Percentiles rank a stretch among this genome's conserved stretches.
phyloP scores from a whole-genome alignment of 352 stramenopile genomes.

The Pythium insidiosum region DNA sequence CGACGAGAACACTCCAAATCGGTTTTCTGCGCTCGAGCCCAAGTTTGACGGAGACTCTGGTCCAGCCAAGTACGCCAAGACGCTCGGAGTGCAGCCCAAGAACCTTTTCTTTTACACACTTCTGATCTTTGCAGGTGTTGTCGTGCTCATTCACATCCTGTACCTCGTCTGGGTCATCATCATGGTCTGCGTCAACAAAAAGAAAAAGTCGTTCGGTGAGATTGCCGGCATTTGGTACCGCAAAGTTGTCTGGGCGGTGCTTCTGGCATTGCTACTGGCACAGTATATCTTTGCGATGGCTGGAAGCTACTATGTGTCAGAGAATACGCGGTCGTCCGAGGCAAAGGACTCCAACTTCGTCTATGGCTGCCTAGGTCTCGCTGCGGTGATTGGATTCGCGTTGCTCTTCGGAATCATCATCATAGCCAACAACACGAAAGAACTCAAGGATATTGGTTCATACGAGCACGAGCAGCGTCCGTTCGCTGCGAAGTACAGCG shows the following conservation, averaged over 20 bases:
- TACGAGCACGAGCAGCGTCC: conserved; percentile 67
- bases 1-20: too few species aligned
- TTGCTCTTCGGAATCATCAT: conserved; percentile 64
- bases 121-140: conserved; percentile 41
- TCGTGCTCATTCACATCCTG: conserved; percentile 50
- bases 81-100: conserved; percentile 52
- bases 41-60: conserved; percentile 39
- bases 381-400: conserved; percentile 36
- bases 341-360: conserved; percentile 26
- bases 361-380: conserved; percentile 36
- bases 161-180: conserved; percentile 56
- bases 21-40: conserved; percentile 12
- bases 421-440: conserved; percentile 48
- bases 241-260: conserved; percentile 68
- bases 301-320: conserved; percentile 65
- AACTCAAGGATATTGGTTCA: conserved; percentile 70
- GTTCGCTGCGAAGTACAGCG: conserved; percentile 78
- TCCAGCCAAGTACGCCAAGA: conserved; percentile 54
- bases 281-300: conserved; percentile 87
- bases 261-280: conserved; percentile 65
- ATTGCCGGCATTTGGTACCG: conserved; percentile 62
- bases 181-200: conserved; percentile 31
- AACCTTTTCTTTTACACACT: conserved; percentile 82
- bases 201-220: conserved; percentile 52
- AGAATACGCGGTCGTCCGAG: conserved; percentile 21